Conservation (phyloP, 2,329 filamentous ascomycete genomes). For the Diaporthe batatas region DNA sequence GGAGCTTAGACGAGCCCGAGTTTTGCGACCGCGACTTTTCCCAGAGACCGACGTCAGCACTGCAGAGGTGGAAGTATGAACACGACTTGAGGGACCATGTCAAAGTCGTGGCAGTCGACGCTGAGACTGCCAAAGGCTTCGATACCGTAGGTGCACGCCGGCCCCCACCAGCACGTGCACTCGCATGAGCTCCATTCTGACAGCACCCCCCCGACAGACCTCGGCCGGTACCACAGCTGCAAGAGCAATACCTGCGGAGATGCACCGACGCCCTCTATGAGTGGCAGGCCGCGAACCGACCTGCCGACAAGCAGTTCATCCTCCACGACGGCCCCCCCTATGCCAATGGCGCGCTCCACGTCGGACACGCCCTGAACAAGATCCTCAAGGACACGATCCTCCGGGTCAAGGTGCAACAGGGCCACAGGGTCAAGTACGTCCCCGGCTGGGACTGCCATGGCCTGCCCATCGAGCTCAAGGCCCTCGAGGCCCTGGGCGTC, state of each 20-base stretch:
- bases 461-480: conserved; percentile 96
- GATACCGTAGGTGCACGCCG: conserved; percentile 70
- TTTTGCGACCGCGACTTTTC: conserved; percentile 31
- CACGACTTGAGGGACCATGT: conserved; percentile 50
- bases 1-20: conserved; percentile 14
- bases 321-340: conserved; percentile 98
- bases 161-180: neutral
- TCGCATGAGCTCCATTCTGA: conserved; percentile 42
- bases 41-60: neutral
- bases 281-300: conserved; percentile 79
- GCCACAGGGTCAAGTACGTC: conserved; percentile 80
- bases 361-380: conserved; percentile 97
- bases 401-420: conserved; percentile 83
- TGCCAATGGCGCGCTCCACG: conserved; percentile 91
- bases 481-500: conserved; percentile 70
- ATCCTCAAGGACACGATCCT: conserved; percentile 95
- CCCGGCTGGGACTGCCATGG: conserved; percentile 99
- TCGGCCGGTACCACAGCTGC: conserved; percentile 63
- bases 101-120: conserved; percentile 79
- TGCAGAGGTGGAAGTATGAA: conserved; percentile 21
- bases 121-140: conserved; percentile 80
- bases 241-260: conserved; percentile 74
- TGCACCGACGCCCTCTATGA: conserved; percentile 90
- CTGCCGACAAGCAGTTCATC: conserved; percentile 74
- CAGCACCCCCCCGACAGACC: conserved; percentile 54